A percentile compares a stretch with the other conserved stretches of the same genome.
Conservation (phyloP, 2,329 filamentous ascomycete species). For the Didymella keratinophila region DNA sequence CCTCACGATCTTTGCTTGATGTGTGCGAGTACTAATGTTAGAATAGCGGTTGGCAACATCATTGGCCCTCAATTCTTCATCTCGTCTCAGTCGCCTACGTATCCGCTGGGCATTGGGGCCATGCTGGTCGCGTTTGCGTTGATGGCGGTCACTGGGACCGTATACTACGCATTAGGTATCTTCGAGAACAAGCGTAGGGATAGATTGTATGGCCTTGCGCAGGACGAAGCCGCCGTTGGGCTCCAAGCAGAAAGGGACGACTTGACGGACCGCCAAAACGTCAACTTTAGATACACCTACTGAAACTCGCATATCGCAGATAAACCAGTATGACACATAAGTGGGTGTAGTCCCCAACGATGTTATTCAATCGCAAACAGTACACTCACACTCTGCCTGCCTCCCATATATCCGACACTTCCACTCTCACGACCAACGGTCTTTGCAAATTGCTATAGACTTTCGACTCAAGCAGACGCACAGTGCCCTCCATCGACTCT, state of each 20-base stretch:
- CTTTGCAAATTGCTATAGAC: neutral
- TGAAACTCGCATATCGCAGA: neutral
- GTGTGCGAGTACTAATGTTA: neutral
- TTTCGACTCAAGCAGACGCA: neutral
- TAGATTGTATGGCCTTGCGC: neutral
- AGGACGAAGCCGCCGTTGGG: neutral
- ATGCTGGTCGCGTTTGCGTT: slow-evolving; percentile 3
- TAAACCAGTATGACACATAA: neutral
- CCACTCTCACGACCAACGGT: neutral
- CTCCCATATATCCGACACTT: neutral
- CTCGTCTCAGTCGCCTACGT: slow-evolving; percentile 6
- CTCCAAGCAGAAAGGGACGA: neutral
- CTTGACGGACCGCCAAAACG: neutral
- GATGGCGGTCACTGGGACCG: neutral
- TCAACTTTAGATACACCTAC: slow-evolving; percentile 2
- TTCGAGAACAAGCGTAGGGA: slow-evolving; percentile 7
- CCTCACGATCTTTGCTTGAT: neutral
- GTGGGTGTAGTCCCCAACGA: neutral
- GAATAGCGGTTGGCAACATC: slow-evolving; percentile 3
- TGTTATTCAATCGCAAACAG: neutral
- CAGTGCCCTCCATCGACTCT: neutral
- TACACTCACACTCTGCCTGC: neutral
- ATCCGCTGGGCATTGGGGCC: slow-evolving; percentile 3
- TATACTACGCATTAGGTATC: neutral
- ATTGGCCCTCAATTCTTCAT: slow-evolving; percentile 7